Evolutionary conservation across 73 alveolate species (phyloP), one percentile per base, ranked within the genome.

Genomic region (Blepharisma japonicum): DNA sequence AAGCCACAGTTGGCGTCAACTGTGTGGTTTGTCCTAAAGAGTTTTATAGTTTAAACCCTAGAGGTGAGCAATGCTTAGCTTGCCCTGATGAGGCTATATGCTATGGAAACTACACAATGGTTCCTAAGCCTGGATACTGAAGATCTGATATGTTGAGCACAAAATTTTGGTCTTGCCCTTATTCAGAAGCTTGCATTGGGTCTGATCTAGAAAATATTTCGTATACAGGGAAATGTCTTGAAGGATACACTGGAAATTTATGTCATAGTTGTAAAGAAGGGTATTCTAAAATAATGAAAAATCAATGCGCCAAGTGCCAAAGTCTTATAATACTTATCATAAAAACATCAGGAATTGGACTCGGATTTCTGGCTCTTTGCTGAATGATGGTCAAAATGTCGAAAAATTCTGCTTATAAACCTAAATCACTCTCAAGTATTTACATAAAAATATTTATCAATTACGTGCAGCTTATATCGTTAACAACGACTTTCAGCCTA

Each of bases 41-140:
- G 0, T n/a, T 53, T 14, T 53, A 53, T 2, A n/a, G 32, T 4
- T n/a, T 53, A 20, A n/a, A 14, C 68, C 23, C 23, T n/a, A 20
- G 18, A 18, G 74, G 74, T 5, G 42, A 32, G 3, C 42, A 32
- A 53, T 53, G 68, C 3, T n/a, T n/a, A 2, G 32, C 68, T n/a
- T 53, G 68, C 23, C 68, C 68, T 53, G 18, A 53, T 53, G 68
- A 53, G 23, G 68, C 68, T n/a, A 53, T 53, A n/a, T 53, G 68
- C 4, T 53, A 53, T 53, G 68, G 68, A 53, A 20, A 20, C 3
- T 53, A n/a, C 3, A 53, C 23, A 20, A 53, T 53, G 68, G 23
- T 20, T 3, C 68, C 68, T 0, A 53, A 53, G 68, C 68, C 68
- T n/a, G 68, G 68, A n/a, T 53, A 53, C 68, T 53, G 68, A 53